These are phyloP conservation scores for Lentinula edodes DNA, from an alignment of 768 basidiomycete genomes.

Conservation along the genomic window DNA sequence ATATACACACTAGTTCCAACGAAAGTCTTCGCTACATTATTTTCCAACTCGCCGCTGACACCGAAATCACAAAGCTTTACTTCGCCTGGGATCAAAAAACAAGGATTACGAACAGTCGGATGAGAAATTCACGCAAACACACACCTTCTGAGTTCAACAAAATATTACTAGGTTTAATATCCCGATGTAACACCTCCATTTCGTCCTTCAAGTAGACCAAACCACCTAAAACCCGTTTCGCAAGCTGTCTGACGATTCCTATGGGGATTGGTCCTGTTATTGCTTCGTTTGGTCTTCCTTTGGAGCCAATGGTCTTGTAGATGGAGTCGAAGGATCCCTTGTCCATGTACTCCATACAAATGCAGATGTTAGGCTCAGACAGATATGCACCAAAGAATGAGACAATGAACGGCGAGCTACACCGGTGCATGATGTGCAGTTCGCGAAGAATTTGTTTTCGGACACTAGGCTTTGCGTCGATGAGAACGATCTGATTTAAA, in stretches of 20 bases:
- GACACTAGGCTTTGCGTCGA: slow-evolving; percentile 94
- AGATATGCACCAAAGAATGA: slow-evolving; percentile 97
- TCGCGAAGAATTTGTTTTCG: slow-evolving; percentile 97
- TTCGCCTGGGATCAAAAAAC: slow-evolving; percentile 88
- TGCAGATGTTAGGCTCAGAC: slow-evolving; percentile 96
- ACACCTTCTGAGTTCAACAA: slow-evolving; percentile 83
- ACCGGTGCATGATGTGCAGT: slow-evolving; percentile 98
- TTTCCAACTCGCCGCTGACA: slow-evolving; percentile 97
- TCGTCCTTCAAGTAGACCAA: slow-evolving; percentile 96
- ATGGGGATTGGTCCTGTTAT: slow-evolving; percentile 62
- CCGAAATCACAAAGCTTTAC: slow-evolving; percentile 99
- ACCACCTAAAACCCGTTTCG: slow-evolving; percentile 88
- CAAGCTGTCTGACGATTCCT: slow-evolving; percentile 88
- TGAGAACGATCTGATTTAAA: slow-evolving; percentile 75
- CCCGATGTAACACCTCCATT: slow-evolving; percentile 96
- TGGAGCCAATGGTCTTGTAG: slow-evolving; percentile 86
- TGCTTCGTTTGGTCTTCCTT: background rate
- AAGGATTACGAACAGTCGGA: slow-evolving; percentile 77
- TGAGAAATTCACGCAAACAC: slow-evolving; percentile 1
- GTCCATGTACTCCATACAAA: slow-evolving; percentile 98
- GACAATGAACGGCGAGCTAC: slow-evolving; percentile 89
- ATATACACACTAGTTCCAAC: slow-evolving; percentile 99
- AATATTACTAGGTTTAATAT: slow-evolving; percentile 77
- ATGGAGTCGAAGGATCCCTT: slow-evolving; percentile 92
- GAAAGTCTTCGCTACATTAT: slow-evolving; percentile 97